Base-by-base conservation (phyloP, 768 basidiomycete species). In the Neoboletus brunneissimus region DNA sequence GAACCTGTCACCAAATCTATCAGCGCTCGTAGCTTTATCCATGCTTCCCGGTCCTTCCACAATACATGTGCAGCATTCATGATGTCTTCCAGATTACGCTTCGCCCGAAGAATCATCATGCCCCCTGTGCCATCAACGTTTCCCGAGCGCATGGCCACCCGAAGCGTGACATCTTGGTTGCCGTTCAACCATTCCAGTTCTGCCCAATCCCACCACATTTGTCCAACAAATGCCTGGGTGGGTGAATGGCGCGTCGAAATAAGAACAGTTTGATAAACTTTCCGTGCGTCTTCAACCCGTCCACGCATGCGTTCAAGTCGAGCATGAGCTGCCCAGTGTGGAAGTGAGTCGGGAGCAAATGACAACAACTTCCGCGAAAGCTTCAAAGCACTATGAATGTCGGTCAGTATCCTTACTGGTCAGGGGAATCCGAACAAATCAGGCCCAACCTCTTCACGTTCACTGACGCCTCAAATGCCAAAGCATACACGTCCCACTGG, bases 121-220 rank as follows among this genome's bases (percentile, higher is more conserved):
- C 84, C 81, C 13, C 77, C 77, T 0, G 76, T 67, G 13, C 81
- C 82, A 49, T 83, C 76, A 34, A 85, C 72, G 4, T 77, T 81
- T 13, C 77, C 81, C 11, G 85, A 79, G 22, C 76, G 79, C 44
- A 86, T 67, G 42, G 86, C 76, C 32, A 88, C 76, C 35, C 77
- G 72, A 37, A 83, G 67, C 15, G 86, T 79, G 34, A 78, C 75
- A 32, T 82, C 78, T 20, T 74, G 65, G 32, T 78, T 62, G 1
- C 83, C 80, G 15, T 75, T 68, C 12, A 90, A 67, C 91, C 91
- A 94, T 69, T 91, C 90, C 79, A 90, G 80, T 63, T 93, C 86
- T 1, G 86, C 87, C 88, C 89, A 93, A 62, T 86, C 82, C 84
- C 85, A 91, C 88, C 88, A 93, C 57, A 93, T 66, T 54, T 68